Conservation (phyloP, 345 rosid genomes). For the Cardamine occulta region DNA sequence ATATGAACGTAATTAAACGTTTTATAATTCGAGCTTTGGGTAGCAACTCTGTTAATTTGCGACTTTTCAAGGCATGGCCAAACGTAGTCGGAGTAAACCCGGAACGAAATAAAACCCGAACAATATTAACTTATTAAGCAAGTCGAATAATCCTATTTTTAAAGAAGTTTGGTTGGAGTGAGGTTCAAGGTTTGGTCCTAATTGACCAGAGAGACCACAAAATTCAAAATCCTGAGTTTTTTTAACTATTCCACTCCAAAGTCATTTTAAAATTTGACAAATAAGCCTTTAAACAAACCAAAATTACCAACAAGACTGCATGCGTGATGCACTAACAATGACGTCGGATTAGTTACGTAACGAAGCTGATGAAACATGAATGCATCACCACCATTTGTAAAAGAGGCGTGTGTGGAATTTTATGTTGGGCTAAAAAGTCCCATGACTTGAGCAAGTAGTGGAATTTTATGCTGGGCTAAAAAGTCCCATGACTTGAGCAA, state of each 20-base stretch:
- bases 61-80: neutral
- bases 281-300: neutral
- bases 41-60: neutral
- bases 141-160: neutral
- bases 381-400: constrained; percentile 5
- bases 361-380: constrained; percentile 1
- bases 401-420: constrained; percentile 25
- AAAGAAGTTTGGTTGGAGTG: neutral
- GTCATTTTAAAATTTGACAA: constrained; percentile 14
- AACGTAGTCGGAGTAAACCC: neutral
- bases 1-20: neutral
- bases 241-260: constrained; percentile 12
- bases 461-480: constrained; percentile 24
- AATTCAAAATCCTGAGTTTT: neutral
- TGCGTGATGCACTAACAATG: constrained; percentile 23
- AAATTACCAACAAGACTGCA: neutral
- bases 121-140: neutral
- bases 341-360: constrained; percentile 31
- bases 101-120: neutral
- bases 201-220: constrained; percentile 6
- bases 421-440: constrained; percentile 27
- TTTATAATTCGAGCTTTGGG: neutral
- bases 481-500: constrained; percentile 32
- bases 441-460: constrained; percentile 28
- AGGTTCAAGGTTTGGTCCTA: neutral